Evolutionary conservation across 768 basidiomycete species (phyloP).

Genomic region (Agrocybe praecox): DNA sequence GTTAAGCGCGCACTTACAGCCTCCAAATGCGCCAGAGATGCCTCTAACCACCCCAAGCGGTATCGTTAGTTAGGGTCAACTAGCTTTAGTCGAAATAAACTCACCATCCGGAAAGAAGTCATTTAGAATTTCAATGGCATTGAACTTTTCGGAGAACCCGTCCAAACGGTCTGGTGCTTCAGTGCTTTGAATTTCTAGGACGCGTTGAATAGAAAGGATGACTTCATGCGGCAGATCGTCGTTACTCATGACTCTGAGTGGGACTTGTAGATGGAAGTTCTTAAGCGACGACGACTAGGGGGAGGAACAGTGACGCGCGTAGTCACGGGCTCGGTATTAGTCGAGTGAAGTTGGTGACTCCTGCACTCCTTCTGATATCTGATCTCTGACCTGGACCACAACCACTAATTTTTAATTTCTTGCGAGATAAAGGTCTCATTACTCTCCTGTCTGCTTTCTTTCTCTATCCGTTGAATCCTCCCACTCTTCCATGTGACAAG

Average conservation of each 20-base stretch:
- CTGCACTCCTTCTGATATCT: too few relatives aligned
- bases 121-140: constrained; percentile 60
- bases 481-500: too few relatives aligned
- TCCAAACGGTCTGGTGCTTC: constrained; percentile 59
- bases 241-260: constrained; percentile 36
- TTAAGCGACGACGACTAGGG: too few relatives aligned
- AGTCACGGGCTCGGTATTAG: too few relatives aligned
- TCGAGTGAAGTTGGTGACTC: too few relatives aligned
- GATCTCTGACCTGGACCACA: too few relatives aligned
- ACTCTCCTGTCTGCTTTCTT: too few relatives aligned
- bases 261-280: background rate
- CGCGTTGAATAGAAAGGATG: constrained; percentile 68
- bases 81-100: constrained; percentile 13
- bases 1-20: constrained; percentile 68
- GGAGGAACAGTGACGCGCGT: too few relatives aligned
- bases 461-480: too few relatives aligned
- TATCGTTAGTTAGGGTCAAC: background rate
- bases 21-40: constrained; percentile 72
- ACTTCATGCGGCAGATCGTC: constrained; percentile 69
- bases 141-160: constrained; percentile 58
- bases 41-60: constrained; percentile 49
- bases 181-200: constrained; percentile 55
- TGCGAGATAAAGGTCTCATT: too few relatives aligned
- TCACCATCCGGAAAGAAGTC: constrained; percentile 80
- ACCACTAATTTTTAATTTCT: too few relatives aligned